Evolutionary conservation across 257 asterid genomes (phyloP), one percentile per base, ranked within the genome.

Genomic region (Ballota nigra): DNA sequence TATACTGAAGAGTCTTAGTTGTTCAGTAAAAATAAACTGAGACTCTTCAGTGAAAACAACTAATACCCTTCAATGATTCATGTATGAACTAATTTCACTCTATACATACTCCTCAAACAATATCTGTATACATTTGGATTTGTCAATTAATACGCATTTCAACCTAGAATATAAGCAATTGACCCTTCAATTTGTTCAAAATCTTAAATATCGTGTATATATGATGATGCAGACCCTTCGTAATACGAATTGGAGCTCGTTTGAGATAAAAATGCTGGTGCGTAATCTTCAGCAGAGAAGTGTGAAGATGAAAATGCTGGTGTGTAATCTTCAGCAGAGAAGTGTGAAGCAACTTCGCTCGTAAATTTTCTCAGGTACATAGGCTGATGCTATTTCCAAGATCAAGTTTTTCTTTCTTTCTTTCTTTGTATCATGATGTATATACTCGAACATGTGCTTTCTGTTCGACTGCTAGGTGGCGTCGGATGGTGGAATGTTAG

Each of bases 211-310:
- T 26, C 22, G 9, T 29, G 53, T 19, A 4, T 9, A 7, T 26
- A 38, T 66, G 78, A 29, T 66, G 47, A 41, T 47, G 79, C 79
- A 75, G 79, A 26, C 26, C 71, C 68, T 36, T 15, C 34, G 74
- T 57, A 65, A 58, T 31, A 63, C 18, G 24, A 59, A 53, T 7
- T 45, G 63, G 55, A 75, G 63, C 34, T 31, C 13, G 33, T n/a
- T 36, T 75, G 68, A 43, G 11, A 9, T 15, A 26, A 74, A 28
- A n/a, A 49, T 49, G 47, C 53, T 28, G 63, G 18, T 55, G 65
- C 66, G 38, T 29, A 23, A 16, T 55, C 63, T 65, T 52, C 22
- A 15, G 29, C 29, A 26, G 2, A 26, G 29, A 26, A 64, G 34
- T 19, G 65, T 24, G 15, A 13, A 24, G 52, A n/a, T n/a, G n/a